Evolutionary conservation across 1,284 basidiomycete genomes (phyloP), one percentile per base, ranked within the genome.

Genomic region (Cutaneotrichosporon sp.): DNA sequence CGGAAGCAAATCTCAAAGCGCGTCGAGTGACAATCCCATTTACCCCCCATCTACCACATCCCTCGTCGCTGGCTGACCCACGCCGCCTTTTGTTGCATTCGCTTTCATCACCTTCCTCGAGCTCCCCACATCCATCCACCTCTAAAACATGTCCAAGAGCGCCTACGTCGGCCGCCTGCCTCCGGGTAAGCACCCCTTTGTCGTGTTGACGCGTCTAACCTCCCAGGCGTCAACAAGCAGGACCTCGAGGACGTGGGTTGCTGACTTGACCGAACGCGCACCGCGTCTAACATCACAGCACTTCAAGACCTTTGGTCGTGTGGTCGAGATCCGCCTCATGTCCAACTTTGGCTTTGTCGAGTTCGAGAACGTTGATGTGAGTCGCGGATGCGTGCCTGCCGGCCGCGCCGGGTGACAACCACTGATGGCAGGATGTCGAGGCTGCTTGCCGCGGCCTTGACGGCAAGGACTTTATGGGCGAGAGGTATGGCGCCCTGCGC

Each of bases 261-360:
- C 14, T 8, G n/a, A n/a, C n/a, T n/a, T n/a, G n/a, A 22, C 20
- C 45, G n/a, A 55, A 18, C 8, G 14, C 46, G 27, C 27, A 11
- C 25, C n/a, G 13, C 2, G 33, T 57, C 62, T 42, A 58, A 54
- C n/a, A 31, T 14, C 1, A 63, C 89, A 93, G 81, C 87, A 92
- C 77, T 95, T 95, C 78, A 89, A 91, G 65, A 87, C 87, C 63
- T 90, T 87, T 77, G 92, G 92, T 36, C 87, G 86, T 63, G 89
- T 95, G 70, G 84, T 90, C 69, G 94, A 97, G 80, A 89, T 92
- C 79, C 88, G 92, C 70, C 89, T 97, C 77, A 95, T 97, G 92
- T 92, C 90, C 59, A 91, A 91, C 46, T 97, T 95, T 73, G 94
- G 92, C 54, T 97, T 97, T 75, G 87, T 97, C 71, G 94, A 97